Evolutionary conservation across 108 stramenopile genomes (phyloP).

Genomic region (Poteriospumella lacustris): DNA sequence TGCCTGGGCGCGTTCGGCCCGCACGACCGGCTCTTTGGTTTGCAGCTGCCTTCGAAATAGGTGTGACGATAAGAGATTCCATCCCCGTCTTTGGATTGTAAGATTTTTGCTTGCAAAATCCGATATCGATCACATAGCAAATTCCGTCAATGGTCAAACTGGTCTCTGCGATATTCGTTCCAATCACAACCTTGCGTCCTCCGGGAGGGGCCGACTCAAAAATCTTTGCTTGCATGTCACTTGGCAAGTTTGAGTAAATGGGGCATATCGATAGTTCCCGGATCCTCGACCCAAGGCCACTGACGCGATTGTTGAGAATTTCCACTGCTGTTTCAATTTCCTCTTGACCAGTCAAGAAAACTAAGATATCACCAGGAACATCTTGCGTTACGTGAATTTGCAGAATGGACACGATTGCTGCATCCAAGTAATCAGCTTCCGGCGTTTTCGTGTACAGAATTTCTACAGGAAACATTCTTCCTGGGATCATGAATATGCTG

Average conservation of each 20-base stretch:
- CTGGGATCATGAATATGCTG: slow-evolving; percentile 92
- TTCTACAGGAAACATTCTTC: slow-evolving; percentile 75
- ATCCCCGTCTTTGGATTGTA: slow-evolving; percentile 93
- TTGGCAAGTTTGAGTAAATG: slow-evolving; percentile 91
- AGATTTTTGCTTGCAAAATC: slow-evolving; percentile 93
- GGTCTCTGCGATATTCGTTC: slow-evolving; percentile 97
- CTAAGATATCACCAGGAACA: slow-evolving; percentile 89
- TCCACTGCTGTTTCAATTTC: slow-evolving; percentile 96
- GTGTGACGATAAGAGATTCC: slow-evolving; percentile 93
- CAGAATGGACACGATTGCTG: slow-evolving; percentile 90
- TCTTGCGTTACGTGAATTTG: slow-evolving; percentile 97
- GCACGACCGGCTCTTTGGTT: slow-evolving; percentile 88
- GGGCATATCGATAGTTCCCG: slow-evolving; percentile 93
- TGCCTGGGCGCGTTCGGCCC: slow-evolving; percentile 94
- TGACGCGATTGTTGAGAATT: slow-evolving; percentile 74
- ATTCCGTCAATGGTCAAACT: slow-evolving; percentile 95
- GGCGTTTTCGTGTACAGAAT: slow-evolving; percentile 96
- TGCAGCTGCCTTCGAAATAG: slow-evolving; percentile 90
- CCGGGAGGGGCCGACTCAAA: slow-evolving; percentile 90
- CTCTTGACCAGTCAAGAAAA: slow-evolving; percentile 97
- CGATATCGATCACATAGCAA: slow-evolving; percentile 95
- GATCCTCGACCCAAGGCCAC: slow-evolving; percentile 78
- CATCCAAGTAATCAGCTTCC: slow-evolving; percentile 98
- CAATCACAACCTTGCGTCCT: slow-evolving; percentile 91
- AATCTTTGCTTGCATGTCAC: slow-evolving; percentile 98